Base-by-base conservation (phyloP, 768 basidiomycete genomes). In the Rhodocollybia butyracea region DNA sequence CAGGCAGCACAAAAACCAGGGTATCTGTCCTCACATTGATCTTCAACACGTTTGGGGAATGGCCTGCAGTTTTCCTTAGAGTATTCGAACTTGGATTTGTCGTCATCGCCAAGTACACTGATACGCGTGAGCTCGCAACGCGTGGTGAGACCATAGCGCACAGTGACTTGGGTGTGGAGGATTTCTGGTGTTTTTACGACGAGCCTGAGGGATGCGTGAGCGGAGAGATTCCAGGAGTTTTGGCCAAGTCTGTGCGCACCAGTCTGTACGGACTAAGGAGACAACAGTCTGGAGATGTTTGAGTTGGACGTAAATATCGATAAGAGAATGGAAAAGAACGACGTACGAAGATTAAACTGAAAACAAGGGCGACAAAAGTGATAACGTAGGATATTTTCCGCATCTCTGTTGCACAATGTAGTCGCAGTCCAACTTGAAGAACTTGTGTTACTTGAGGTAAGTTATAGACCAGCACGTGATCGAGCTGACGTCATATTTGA, bases 361-460 rank as follows among this genome's bases (percentile, higher is more conserved):
- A 54, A 3, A 76, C 63, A 1, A 86, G 80, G 27, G 81, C 79
- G 56, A 82, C 59, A 60, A 88, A 85, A 0, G 87, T 80, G 50
- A 87, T 59, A 26, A 78, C 80, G 59, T 90, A 90, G 1, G 85
- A 89, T 0, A 77, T 81, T 63, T 86, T 88, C 59, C 63, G 51
- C 63, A 63, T 63, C 13, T 19, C n/a, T n/a, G n/a, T n/a, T n/a
- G n/a, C n/a, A n/a, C n/a, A n/a, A n/a, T n/a, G n/a, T n/a, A n/a
- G n/a, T n/a, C n/a, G n/a, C n/a, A n/a, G n/a, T n/a, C n/a, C n/a
- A n/a, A n/a, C n/a, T n/a, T n/a, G n/a, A n/a, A n/a, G n/a, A n/a
- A n/a, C n/a, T n/a, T n/a, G n/a, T n/a, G n/a, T n/a, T n/a, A n/a
- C n/a, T n/a, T n/a, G n/a, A n/a, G n/a, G n/a, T n/a, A n/a, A n/a